Conservation (phyloP, 352 stramenopile genomes). For the Globisporangium paroecandrum region DNA sequence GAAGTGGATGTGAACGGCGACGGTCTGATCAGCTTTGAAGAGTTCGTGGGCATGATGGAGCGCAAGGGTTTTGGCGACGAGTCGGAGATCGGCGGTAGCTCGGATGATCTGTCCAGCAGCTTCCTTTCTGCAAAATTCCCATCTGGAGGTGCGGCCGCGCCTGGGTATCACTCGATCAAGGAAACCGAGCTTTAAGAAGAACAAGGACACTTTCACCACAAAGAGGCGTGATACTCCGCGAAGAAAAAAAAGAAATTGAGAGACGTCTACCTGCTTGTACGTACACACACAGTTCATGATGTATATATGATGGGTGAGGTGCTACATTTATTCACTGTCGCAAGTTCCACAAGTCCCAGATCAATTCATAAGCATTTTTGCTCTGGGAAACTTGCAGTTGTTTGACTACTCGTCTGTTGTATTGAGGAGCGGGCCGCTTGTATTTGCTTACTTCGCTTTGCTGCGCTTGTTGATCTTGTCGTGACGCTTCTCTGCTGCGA, state of each 20-base stretch:
- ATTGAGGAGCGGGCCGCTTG: neutral
- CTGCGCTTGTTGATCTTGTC: conserved; percentile 71
- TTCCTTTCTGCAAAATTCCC: conserved; percentile 42
- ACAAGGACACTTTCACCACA: neutral
- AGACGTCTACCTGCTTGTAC: neutral
- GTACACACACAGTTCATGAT: conserved; percentile 16
- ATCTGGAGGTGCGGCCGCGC: conserved; percentile 16
- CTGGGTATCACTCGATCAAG: conserved; percentile 40
- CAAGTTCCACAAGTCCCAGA: neutral
- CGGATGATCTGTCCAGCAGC: conserved; percentile 53
- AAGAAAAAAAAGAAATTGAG: conserved; percentile 14
- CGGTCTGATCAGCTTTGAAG: conserved; percentile 90
- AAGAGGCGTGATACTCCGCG: neutral
- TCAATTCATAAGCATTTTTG: conserved; percentile 6
- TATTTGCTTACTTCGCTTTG: conserved; percentile 35
- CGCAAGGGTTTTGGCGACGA: conserved; percentile 81
- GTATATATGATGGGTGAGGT: conserved; percentile 13
- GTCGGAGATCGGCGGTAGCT: conserved; percentile 51
- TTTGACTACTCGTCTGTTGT: neutral
- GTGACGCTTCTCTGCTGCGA: conserved; percentile 74
- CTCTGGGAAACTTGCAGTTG: neutral
- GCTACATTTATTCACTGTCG: neutral
- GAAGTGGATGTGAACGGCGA: conserved; percentile 91
- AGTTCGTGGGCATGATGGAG: conserved; percentile 92
- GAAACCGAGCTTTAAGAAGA: conserved; percentile 69